phyloP scores from a whole-genome alignment of 2,329 filamentous ascomycete species.

The Aspergillus puulaauensis region DNA sequence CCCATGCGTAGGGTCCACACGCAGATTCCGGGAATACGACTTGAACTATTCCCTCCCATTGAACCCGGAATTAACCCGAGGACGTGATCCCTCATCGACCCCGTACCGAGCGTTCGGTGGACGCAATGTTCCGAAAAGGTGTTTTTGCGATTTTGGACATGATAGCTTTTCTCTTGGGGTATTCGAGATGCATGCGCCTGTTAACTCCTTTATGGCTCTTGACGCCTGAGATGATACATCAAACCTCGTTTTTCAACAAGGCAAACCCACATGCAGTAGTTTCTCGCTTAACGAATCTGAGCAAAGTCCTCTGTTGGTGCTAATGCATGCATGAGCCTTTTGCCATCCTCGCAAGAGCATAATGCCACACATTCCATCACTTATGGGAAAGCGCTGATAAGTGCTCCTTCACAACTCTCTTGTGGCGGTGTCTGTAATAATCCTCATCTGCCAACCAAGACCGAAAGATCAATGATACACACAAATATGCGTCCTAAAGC shows the following conservation, averaged over 20 bases:
- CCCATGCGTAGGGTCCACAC: background rate
- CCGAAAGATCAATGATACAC: background rate
- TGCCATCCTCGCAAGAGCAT: background rate
- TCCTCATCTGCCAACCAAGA: background rate
- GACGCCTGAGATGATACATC: slow-evolving; percentile 19
- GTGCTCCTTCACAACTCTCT: slow-evolving; percentile 3
- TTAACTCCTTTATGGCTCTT: background rate
- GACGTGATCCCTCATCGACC: too few species aligned
- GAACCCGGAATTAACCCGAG: background rate
- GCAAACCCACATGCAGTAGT: slow-evolving; percentile 21
- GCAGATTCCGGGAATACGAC: background rate
- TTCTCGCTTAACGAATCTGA: slow-evolving; percentile 7
- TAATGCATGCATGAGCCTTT: slow-evolving; percentile 18
- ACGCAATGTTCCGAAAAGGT: background rate
- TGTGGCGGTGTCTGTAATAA: background rate
- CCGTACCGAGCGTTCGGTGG: background rate
- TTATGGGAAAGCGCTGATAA: background rate
- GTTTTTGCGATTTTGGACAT: background rate
- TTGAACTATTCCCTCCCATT: background rate
- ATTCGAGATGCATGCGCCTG: background rate
- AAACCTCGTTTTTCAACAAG: slow-evolving; percentile 12
- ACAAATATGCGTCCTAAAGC: background rate
- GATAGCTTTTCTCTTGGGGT: background rate
- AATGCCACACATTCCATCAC: slow-evolving; percentile 1
- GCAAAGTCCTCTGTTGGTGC: slow-evolving; percentile 14